Evolutionary conservation across 31 red algal species (phyloP).

Genomic region (Bonnemaisonia californica): DNA sequence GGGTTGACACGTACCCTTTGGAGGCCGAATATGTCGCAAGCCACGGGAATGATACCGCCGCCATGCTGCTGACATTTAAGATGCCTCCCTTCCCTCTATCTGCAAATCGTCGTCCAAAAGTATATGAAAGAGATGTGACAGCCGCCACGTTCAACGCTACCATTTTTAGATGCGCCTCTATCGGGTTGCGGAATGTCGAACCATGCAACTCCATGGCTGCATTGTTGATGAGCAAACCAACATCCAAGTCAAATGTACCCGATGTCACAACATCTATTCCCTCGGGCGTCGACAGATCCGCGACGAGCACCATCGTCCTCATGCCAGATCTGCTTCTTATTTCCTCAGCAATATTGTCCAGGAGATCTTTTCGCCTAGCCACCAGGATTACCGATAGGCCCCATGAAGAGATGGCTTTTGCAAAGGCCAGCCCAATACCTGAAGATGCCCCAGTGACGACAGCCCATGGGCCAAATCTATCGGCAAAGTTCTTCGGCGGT

Average conservation of each 20-base stretch:
- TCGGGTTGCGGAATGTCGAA: constrained; percentile 56
- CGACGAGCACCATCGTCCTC: constrained; percentile 31
- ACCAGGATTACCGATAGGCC: constrained; percentile 75
- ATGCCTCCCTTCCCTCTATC: constrained; percentile 15
- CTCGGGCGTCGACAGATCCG: constrained; percentile 67
- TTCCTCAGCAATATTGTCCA: constrained; percentile 49
- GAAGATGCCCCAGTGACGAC: constrained; percentile 89
- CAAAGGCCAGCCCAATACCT: constrained; percentile 86
- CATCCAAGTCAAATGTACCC: constrained; percentile 27
- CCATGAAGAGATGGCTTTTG: constrained; percentile 50
- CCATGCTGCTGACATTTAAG: constrained; percentile 12
- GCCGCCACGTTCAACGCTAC: constrained; percentile 81
- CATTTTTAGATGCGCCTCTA: constrained; percentile 31
- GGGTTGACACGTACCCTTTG: constrained; percentile 14
- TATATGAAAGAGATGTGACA: constrained; percentile 60
- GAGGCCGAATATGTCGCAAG: constrained; percentile 24
- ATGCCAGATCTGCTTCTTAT: constrained; percentile 26
- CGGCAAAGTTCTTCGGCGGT: not conserved
- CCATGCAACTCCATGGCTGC: constrained; percentile 77
- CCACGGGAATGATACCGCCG: not conserved
- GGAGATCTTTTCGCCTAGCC: constrained; percentile 49
- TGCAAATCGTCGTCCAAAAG: constrained; percentile 52
- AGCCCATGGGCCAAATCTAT: constrained; percentile 75
- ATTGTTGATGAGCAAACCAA: constrained; percentile 92
- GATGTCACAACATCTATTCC: constrained; percentile 32